These are phyloP conservation scores for Zymoseptoria pseudotritici DNA, from an alignment of 2,329 filamentous ascomycete genomes.

Conservation along the genomic window DNA sequence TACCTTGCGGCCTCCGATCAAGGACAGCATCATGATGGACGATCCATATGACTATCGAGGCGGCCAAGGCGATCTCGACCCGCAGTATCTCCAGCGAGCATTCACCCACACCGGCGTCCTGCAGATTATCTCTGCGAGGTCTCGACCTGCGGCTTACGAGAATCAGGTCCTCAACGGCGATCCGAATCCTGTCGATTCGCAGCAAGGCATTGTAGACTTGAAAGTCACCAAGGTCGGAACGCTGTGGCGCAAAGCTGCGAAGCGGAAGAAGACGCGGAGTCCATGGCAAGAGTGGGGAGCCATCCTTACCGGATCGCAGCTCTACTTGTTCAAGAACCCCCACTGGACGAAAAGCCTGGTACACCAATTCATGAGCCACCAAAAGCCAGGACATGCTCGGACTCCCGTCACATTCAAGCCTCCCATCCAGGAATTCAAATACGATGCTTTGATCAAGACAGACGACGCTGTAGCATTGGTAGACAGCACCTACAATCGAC, in stretches of 20 bases:
- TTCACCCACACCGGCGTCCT: conserved; percentile 88
- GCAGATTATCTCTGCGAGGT: conserved; percentile 90
- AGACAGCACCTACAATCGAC: conserved; percentile 82
- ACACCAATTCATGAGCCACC: conserved; percentile 75
- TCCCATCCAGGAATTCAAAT: conserved; percentile 84
- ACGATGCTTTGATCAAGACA: conserved; percentile 87
- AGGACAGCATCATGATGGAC: conserved; percentile 85
- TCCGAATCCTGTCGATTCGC: conserved; percentile 62
- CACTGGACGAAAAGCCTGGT: conserved; percentile 88
- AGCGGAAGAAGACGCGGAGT: conserved; percentile 90
- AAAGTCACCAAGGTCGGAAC: conserved; percentile 94
- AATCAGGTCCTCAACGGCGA: conserved; percentile 46
- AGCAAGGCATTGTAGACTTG: conserved; percentile 91
- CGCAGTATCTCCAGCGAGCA: conserved; percentile 73
- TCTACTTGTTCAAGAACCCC: conserved; percentile 94
- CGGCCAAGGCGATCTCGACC: conserved; percentile 65
- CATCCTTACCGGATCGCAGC: conserved; percentile 88
- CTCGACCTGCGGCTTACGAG: conserved; percentile 91
- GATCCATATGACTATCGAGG: conserved; percentile 87
- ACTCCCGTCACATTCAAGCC: conserved; percentile 84
- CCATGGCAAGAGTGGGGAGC: conserved; percentile 99
- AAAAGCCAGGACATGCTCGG: conserved; percentile 67
- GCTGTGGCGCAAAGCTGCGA: conserved; percentile 87
- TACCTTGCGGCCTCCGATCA: conserved; percentile 71
- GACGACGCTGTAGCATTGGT: conserved; percentile 83